Percentiles rank a stretch among this genome's conserved stretches.
Conservation (phyloP, 1,139 yeast genomes). For the Maudiozyma humilis region DNA sequence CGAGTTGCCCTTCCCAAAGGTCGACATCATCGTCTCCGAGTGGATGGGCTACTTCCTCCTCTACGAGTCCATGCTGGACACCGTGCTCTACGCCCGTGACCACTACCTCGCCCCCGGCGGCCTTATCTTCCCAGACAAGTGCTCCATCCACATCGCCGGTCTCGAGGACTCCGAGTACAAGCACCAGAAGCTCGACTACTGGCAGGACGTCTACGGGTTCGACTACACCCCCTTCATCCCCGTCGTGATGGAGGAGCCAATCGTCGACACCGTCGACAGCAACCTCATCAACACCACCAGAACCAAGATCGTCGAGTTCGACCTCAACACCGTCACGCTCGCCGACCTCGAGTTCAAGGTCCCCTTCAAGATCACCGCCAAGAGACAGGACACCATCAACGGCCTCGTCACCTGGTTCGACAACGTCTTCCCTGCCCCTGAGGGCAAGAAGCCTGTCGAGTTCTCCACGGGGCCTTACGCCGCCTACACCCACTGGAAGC, state of each 20-base stretch:
- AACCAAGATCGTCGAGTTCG: constrained; percentile 67
- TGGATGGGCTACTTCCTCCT: constrained; percentile 99
- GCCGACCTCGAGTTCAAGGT: constrained; percentile 72
- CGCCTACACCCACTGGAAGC: constrained; percentile 91
- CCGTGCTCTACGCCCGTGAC: constrained; percentile 92
- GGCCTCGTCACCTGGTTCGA: constrained; percentile 95
- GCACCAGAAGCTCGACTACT: constrained; percentile 83
- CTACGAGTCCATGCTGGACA: constrained; percentile 96
- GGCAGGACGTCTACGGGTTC: constrained; percentile 97
- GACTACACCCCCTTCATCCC: constrained; percentile 72
- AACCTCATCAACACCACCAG: constrained; percentile 67
- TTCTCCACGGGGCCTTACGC: constrained; percentile 80
- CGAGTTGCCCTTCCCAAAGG: constrained; percentile 65
- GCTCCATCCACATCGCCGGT: constrained; percentile 83
- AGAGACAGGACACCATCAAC: constrained; percentile 73
- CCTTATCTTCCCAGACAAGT: constrained; percentile 89
- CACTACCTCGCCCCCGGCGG: constrained; percentile 81
- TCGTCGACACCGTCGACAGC: constrained; percentile 87
- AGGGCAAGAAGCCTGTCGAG: constrained; percentile 44
- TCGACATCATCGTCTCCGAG: constrained; percentile 92
- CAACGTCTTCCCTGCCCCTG: constrained; percentile 66
- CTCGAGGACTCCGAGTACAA: constrained; percentile 93
- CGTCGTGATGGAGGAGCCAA: constrained; percentile 83
- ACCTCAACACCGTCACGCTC: constrained; percentile 78
- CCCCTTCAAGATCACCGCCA: constrained; percentile 60